Base-by-base conservation (phyloP, 257 asterid species). In the Nicotiana undulata region DNA sequence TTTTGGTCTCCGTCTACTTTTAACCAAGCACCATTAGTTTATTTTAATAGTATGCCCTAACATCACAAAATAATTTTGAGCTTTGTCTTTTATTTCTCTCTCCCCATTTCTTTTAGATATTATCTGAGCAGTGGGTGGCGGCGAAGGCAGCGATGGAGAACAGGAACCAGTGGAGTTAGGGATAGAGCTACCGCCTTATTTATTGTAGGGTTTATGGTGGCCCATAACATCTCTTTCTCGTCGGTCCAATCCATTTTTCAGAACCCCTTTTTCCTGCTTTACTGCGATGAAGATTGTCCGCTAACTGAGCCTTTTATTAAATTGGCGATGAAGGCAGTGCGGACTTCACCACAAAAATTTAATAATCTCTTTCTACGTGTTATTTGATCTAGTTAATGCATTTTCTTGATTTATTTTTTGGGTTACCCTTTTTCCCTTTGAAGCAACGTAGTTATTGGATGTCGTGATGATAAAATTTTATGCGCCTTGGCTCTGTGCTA, bases 241-340 rank as follows among this genome's bases (percentile, higher is more conserved):
- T 16, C 16, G 1, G 29, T 9, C 49, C 11, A 2, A 0, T 8
- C 8, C 6, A 0, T 40, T 40, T 40, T 40, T 10, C 3, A 90
- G 88, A 44, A 31, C 28, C 56, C 17, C 55, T 74, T 79, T 77
- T 77, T 44, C 89, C 65, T 81, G 84, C 79, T 84, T 75, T 72
- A 61, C 85, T 81, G 93, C 89, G 85, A 86, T 91, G 95, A 91
- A 86, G 93, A 91, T 91, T 91, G 93, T 90, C 87, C 68, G 96
- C 93, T 22, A 65, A 55, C 92, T 83, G 84, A 91, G 91, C 90
- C 83, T 51, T 74, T 66, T 52, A 9, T 32, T 66, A 20, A 68
- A 68, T n/a, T 28, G 56, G 76, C 76, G 11, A 68, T 68, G 76
- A 68, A 1, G 76, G 76, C n/a, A 10, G 29, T 10, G 76, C 56